Base-by-base conservation (phyloP, 1,284 basidiomycete genomes). In the Clitocybe nebularis region DNA sequence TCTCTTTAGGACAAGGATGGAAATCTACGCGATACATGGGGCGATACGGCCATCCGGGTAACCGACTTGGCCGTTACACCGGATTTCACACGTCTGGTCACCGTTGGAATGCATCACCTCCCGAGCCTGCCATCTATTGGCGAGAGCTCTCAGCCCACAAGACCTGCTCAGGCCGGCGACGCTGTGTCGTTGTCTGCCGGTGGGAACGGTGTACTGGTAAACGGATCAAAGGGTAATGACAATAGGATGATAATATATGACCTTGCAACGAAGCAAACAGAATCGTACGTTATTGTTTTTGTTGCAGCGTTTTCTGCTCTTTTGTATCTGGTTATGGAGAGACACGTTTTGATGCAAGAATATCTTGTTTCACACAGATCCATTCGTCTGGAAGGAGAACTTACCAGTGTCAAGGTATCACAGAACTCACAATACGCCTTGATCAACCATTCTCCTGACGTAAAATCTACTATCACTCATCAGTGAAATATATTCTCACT, bases 361-460 rank as follows among this genome's bases (percentile, higher is more conserved):
- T n/a, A 48, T 48, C 43, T 45, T 39, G 48, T 17, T 52, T 30
- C 49, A 22, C 35, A 45, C 54, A 89, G 85, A 54, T 80, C 81
- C 14, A 72, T 82, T 50, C 74, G 72, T 37, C 63, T 89, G 56
- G 77, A 84, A 33, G 84, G 85, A 39, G 89, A 93, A 59, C 71
- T 93, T 38, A 93, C 91, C 25, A 92, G 90, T 58, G 83, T 98
- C 54, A 86, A 86, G 62, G 76, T 96, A 39, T 93, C 93, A 10
- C 72, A 77, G 39, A 89, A 98, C 63, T 95, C 92, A 10, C 82
- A 81, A 49, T 92, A 82, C 56, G 89, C 89, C 2, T 71, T 99
- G 39, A 78, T 98, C 55, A 95, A 88, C 59, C 87, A 89, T 58
- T 77, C 88, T 28, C 89, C 89, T 8, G 81, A 91, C 63, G 89